phyloP scores from a whole-genome alignment of 768 basidiomycete genomes.

The Russula lepida region DNA sequence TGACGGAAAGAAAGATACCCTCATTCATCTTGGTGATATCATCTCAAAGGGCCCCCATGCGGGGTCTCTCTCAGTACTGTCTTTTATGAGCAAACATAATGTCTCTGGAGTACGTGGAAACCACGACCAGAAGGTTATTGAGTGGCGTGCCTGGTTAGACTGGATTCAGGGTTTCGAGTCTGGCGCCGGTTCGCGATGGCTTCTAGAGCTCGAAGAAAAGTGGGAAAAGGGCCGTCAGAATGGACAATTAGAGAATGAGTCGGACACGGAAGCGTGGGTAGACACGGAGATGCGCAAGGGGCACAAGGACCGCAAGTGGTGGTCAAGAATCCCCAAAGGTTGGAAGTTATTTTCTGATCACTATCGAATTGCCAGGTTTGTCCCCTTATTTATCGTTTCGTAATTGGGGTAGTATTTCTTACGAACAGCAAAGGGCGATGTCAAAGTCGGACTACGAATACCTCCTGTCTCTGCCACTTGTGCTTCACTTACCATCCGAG shows the following conservation, averaged over 20 bases:
- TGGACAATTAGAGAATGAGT: conserved; percentile 22
- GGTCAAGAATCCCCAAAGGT: conserved; percentile 32
- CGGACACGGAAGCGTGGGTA: conserved; percentile 35
- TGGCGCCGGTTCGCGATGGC: conserved; percentile 43
- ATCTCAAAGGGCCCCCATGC: conserved; percentile 56
- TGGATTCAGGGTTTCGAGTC: conserved; percentile 51
- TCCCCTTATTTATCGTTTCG: background rate
- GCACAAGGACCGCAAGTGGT: conserved; percentile 24
- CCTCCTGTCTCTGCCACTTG: conserved; percentile 63
- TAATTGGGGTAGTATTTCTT: background rate
- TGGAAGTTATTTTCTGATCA: conserved; percentile 75
- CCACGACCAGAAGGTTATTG: conserved; percentile 85
- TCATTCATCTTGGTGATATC: conserved; percentile 83
- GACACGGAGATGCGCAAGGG: background rate
- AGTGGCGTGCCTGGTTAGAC: conserved; percentile 82
- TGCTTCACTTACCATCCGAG: conserved; percentile 63
- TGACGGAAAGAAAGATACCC: conserved; percentile 47
- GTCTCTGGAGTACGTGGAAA: conserved; percentile 86
- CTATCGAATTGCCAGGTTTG: conserved; percentile 61
- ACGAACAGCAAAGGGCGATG: conserved; percentile 37
- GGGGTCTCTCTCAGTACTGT: conserved; percentile 54
- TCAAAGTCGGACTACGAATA: conserved; percentile 58
- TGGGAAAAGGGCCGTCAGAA: conserved; percentile 32
- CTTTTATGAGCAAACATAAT: conserved; percentile 53
- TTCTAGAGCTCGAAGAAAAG: conserved; percentile 38